A percentile compares a stretch with the other conserved stretches of the same genome.
These are phyloP conservation scores for Heliophila coronopifolia DNA, from an alignment of 441 rosid genomes.

Conservation along the genomic window DNA sequence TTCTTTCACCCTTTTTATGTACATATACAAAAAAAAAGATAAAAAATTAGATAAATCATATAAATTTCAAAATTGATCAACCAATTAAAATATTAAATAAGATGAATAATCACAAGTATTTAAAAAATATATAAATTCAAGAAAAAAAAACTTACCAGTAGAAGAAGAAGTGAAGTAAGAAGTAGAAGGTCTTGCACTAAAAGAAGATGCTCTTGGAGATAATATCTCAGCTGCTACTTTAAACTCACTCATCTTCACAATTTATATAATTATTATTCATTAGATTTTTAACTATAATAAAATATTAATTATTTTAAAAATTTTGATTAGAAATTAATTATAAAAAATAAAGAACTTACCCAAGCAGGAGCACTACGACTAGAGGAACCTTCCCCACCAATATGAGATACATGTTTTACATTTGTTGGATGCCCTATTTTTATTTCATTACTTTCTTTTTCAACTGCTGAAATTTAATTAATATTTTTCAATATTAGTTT, in stretches of 20 bases:
- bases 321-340: too few species aligned
- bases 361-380: slow-evolving; percentile 50
- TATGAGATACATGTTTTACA: slow-evolving; percentile 59
- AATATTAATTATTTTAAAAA: too few species aligned
- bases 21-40: background rate
- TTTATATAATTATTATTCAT: too few species aligned
- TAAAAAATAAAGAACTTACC: too few species aligned
- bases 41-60: background rate
- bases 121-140: background rate
- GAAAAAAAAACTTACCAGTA: slow-evolving; percentile 38
- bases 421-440: slow-evolving; percentile 66
- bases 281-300: too few species aligned
- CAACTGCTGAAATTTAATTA: slow-evolving; percentile 41
- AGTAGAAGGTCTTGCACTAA: slow-evolving; percentile 38
- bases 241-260: slow-evolving; percentile 87
- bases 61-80: background rate
- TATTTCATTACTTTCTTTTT: slow-evolving; percentile 51
- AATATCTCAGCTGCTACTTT: slow-evolving; percentile 31
- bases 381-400: slow-evolving; percentile 57
- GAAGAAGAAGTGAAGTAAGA: slow-evolving; percentile 66
- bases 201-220: slow-evolving; percentile 28
- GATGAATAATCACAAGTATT: background rate
- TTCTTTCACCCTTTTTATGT: background rate
- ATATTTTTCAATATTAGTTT: too few species aligned
- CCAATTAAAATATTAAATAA: background rate